Base-by-base conservation (phyloP, 176 grass and related monocot species). In the Aegilops tauschii region DNA sequence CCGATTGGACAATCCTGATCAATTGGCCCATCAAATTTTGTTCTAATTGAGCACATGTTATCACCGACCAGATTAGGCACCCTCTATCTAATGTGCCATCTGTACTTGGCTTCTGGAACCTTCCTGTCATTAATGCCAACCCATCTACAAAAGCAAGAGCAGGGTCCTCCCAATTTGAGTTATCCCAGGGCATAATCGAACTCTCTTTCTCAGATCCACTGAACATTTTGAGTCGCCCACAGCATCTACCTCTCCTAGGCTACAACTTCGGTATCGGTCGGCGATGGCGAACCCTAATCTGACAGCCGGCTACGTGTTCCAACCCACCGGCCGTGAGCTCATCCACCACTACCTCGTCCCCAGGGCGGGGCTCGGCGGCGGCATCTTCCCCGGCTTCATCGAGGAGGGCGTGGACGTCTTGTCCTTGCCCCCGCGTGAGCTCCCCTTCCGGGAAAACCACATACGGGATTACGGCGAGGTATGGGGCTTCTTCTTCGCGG, bases 401-500 rank as follows among this genome's bases (percentile, higher is more conserved):
- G 21, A 14, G 54, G 54, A 79, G 20, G 11, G 54, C 54, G 54
- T 79, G 12, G 76, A 62, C 54, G 32, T 61, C 76, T 37, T 78
- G 31, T 78, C 76, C 3, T 6, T 58, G 49, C 1, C 16, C 50
- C 50, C 50, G 50, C 5, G 50, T 16, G 16, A 54, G 50, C 73
- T 76, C 73, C 73, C 73, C 44, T 76, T 76, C 45, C 29, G 45
- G 73, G 1, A 1, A 12, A 31, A 9, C 73, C 73, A 76, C 73
- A 76, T 14, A 27, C 52, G 73, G 40, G 5, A 47, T 12, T 4
- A 74, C 23, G 71, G 40, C 12, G 40, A 74, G 71, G 71, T 74
- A 23, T 74, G 71, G 71, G 71, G 71, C 36, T 66, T 18, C 78
- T 42, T 67, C 79, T 67, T 65, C 62, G 76, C 32, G 11, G 32